Percentiles rank a stretch among this genome's conserved stretches.
Conservation (phyloP, 306 rosid species). For the Dalbergia cultrata region DNA sequence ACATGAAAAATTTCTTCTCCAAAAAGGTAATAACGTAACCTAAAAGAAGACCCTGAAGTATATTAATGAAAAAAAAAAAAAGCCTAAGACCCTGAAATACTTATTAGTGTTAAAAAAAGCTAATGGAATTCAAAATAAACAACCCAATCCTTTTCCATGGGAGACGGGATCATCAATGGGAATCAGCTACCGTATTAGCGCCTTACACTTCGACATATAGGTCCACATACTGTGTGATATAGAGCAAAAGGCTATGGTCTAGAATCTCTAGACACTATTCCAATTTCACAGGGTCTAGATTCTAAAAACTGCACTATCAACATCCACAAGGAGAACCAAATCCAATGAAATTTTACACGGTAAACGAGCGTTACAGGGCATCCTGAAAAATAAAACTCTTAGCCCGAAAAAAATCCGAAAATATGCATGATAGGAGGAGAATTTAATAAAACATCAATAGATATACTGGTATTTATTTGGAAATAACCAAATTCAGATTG, state of each 20-base stretch:
- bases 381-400: background rate
- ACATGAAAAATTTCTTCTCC: background rate
- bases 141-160: background rate
- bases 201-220: background rate
- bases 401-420: background rate
- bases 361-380: background rate
- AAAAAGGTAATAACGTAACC: background rate
- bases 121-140: slow-evolving; percentile 5
- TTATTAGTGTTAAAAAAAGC: background rate
- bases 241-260: background rate
- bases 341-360: background rate
- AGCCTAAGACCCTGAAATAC: too few relatives aligned
- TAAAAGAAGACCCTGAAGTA: background rate
- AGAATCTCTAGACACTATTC: background rate
- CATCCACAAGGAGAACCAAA: background rate
- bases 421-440: background rate
- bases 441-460: background rate
- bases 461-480: too few relatives aligned
- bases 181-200: too few relatives aligned
- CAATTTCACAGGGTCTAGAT: background rate
- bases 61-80: too few relatives aligned
- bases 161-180: too few relatives aligned
- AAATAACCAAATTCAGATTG: background rate
- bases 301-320: background rate
- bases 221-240: background rate